Evolutionary conservation across 225 moss, liverwort and hornwort genomes (phyloP), one percentile per base, ranked within the genome.

Genomic region (Climacium dendroides): DNA sequence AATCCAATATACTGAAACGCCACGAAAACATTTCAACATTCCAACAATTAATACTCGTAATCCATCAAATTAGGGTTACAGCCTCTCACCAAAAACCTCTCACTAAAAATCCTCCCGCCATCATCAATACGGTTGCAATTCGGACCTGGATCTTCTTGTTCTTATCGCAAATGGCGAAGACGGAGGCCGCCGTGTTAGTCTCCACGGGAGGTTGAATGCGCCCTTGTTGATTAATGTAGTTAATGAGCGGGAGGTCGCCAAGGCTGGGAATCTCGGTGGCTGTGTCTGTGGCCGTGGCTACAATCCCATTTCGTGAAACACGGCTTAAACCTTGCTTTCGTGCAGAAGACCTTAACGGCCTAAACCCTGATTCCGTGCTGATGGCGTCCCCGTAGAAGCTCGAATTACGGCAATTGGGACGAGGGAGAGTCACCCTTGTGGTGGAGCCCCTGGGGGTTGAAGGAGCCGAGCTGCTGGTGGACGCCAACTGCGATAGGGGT

Each of bases 171-270:
- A 98, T 93, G 29, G 94, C 96, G 65, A 98, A 98, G 55, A 98
- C 96, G 57, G 92, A 92, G 25, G 98, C 98, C 80, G 94, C 92
- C 9, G 96, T 97, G 63, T 47, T 85, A 4, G 37, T 10, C 34
- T 94, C 96, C 7, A 98, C 93, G 26, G 95, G 94, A 9, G 98
- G 98, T 86, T 96, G 96, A 86, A 98, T 96, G 85, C 97, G 92
- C 14, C 98, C 98, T 63, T 92, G 94, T 81, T 94, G 96, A 78
- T 96, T 98, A 85, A 98, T 98, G 87, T 87, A 98, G 39, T 92
- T 94, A 35, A 93, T 78, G 76, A 98, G 82, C 43, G 96, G 96
- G 28, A 94, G 70, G 50, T 95, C 96, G 37, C 80, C 94, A 8
- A 97, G 85, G 28, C 73, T 83, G 24, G 98, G 95, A 65, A 94